These are phyloP conservation scores for Kodamaea fukazawae DNA, from an alignment of 805 yeast species.

Conservation along the genomic window DNA sequence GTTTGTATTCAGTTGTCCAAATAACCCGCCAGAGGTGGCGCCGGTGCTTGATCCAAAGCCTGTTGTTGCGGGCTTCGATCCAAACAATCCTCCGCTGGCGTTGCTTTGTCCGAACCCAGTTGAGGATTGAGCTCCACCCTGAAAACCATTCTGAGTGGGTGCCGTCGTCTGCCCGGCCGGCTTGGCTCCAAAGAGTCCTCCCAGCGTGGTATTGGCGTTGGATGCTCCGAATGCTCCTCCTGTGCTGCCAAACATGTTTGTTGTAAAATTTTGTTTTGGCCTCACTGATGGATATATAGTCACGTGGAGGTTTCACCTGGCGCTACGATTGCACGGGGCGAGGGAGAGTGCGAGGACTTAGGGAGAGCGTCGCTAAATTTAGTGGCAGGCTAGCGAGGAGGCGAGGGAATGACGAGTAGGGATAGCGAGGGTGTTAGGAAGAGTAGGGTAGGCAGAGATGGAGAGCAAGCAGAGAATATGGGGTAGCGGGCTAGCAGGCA, in stretches of 20 bases:
- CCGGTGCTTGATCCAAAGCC: slow-evolving; percentile 5
- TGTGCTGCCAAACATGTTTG: slow-evolving; percentile 3
- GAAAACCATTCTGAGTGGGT: not conserved
- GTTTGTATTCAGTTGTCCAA: slow-evolving; percentile 7
- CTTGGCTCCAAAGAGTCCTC: slow-evolving; percentile 23
- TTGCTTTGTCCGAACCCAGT: slow-evolving; percentile 1
- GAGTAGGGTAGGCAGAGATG: too few relatives aligned
- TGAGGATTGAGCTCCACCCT: not conserved
- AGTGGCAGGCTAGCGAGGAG: too few relatives aligned
- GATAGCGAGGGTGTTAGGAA: too few relatives aligned
- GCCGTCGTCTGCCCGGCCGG: not conserved
- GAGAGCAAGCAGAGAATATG: too few relatives aligned
- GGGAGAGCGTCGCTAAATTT: too few relatives aligned
- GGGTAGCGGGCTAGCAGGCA: too few relatives aligned
- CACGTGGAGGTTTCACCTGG: too few relatives aligned
- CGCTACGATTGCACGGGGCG: too few relatives aligned
- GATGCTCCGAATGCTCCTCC: slow-evolving; percentile 17
- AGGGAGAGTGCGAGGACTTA: too few relatives aligned
- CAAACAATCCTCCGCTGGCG: slow-evolving; percentile 2
- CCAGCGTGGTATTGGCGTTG: slow-evolving; percentile 9
- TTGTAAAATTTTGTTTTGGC: too few relatives aligned
- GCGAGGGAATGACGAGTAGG: too few relatives aligned
- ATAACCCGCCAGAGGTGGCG: slow-evolving; percentile 7
- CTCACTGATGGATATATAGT: too few relatives aligned
- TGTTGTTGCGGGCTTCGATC: slow-evolving; percentile 8